A percentile compares a stretch with the other conserved stretches of the same genome.
phyloP scores from a whole-genome alignment of 108 stramenopile species.

The Cyclotella kingstonii region DNA sequence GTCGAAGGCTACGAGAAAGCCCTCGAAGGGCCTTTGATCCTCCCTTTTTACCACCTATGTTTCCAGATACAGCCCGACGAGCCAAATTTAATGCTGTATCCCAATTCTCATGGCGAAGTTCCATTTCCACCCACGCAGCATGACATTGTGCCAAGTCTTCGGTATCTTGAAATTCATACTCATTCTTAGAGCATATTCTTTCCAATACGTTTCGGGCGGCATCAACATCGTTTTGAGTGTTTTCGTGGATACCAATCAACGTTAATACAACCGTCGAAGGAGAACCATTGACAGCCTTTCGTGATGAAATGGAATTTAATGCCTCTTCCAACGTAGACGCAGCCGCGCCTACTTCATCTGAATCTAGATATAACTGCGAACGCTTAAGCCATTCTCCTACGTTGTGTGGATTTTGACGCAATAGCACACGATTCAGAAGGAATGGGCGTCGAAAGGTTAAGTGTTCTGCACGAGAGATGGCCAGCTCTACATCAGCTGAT shows the following conservation, averaged over 20 bases:
- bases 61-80: constrained; percentile 54
- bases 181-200: constrained; percentile 59
- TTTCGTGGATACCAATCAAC: constrained; percentile 85
- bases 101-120: constrained; percentile 88
- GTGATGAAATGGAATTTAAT: constrained; percentile 64
- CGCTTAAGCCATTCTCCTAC: constrained; percentile 96
- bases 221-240: constrained; percentile 56
- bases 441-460: constrained; percentile 92
- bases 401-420: constrained; percentile 97
- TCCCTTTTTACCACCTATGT: constrained; percentile 40
- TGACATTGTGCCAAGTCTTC: constrained; percentile 94
- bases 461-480: constrained; percentile 92
- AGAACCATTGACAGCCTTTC: constrained; percentile 73
- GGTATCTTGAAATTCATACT: constrained; percentile 63
- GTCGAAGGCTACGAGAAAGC: constrained; percentile 62
- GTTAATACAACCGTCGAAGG: constrained; percentile 77
- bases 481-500: constrained; percentile 85
- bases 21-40: constrained; percentile 38
- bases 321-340: constrained; percentile 73
- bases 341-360: constrained; percentile 46
- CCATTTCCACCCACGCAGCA: constrained; percentile 93
- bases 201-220: constrained; percentile 83
- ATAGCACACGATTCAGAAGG: constrained; percentile 87
- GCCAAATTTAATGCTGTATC: constrained; percentile 86
- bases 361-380: constrained; percentile 69